Evolutionary conservation across 352 stramenopile species (phyloP), one percentile per base, ranked within the genome.

Genomic region (Phytophthora fragariaefolia): DNA sequence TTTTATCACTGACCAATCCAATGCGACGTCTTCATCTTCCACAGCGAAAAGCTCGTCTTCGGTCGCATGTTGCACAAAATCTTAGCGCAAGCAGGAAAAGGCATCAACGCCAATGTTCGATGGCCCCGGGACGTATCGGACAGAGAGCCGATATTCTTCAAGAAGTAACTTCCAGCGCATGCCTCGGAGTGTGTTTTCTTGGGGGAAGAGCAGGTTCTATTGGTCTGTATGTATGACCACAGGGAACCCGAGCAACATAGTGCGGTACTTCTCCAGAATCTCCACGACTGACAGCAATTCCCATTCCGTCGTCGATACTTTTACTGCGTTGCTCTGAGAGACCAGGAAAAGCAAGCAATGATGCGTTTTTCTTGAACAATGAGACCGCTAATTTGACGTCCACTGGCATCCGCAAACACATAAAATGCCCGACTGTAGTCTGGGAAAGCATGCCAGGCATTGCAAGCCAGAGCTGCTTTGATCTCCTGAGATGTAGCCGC

Each of bases 141-240:
- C 20, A 1, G n/a, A 32, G 10, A 58, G 46, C 2, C 46, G 46
- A 42, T 63, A 63, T 42, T 69, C 52, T 18, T 22, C 15, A 0
- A 62, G 43, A 5, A 62, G n/a, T 1, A 53, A 9, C 5, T 61
- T 49, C 50, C 49, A 52, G 7, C 32, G 42, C 15, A 53, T 47
- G 3, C 62, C 60, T 4, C 52, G 23, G 4, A 68, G 26, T 1
- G 51, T 57, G 7, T n/a, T 62, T 51, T 62, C 23, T 4, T 4
- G 46, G 3, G 59, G 59, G 12, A 36, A 49, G 1, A 55, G 36
- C 1, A 66, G 10, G 9, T 60, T 60, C 8, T 59, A 49, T 38
- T 56, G 49, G 12, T 66, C 59, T 0, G 59, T 66, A n/a, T 60
- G 59, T 6, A 60, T 18, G 3, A 60, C 43, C 1, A 66, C 20